Base-by-base conservation (phyloP, 441 rosid species). In the Pelargonium myrrhifolium region DNA sequence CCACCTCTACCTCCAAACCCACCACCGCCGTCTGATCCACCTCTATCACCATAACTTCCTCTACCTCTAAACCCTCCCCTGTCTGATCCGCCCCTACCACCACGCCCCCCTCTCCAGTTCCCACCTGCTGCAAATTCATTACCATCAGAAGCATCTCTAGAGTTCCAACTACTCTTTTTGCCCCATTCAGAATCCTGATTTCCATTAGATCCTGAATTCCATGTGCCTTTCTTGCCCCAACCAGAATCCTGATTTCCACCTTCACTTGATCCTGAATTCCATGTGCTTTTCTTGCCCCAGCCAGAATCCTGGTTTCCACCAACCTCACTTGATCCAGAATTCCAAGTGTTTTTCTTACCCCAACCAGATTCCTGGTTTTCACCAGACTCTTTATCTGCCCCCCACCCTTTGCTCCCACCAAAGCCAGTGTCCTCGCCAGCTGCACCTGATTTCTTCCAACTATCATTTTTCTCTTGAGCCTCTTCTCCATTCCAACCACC, bases 101-200 rank as follows among this genome's bases (percentile, higher is more conserved):
- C 31, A 26, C 31, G 31, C 2, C 31, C 31, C 31, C 85, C 80
- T 74, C 88, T 74, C 80, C 83, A 80, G 58, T 66, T 77, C 64
- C 87, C 86, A n/a, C 58, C 59, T 64, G 31, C 31, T 26, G 31
- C 31, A 26, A 26, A 26, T 26, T 26, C 31, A 26, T 26, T 26
- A 26, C 31, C 31, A 26, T 26, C 31, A 2, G 31, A 26, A 26
- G 31, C 78, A 66, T 10, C 24, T 67, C 76, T 79, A 5, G 77
- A 74, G 55, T 60, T 82, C 81, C 86, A 86, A 65, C 67, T 74
- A 26, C 31, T 26, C 31, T 26, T 26, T 26, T 26, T 26, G 31
- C 31, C n/a, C n/a, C n/a, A n/a, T n/a, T n/a, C n/a, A n/a, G n/a
- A n/a, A n/a, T n/a, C n/a, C n/a, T n/a, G n/a, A n/a, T n/a, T n/a